Percentiles rank a stretch among this genome's conserved stretches.
phyloP scores from a whole-genome alignment of 805 yeast genomes.

The Wickerhamomyces canadensis region DNA sequence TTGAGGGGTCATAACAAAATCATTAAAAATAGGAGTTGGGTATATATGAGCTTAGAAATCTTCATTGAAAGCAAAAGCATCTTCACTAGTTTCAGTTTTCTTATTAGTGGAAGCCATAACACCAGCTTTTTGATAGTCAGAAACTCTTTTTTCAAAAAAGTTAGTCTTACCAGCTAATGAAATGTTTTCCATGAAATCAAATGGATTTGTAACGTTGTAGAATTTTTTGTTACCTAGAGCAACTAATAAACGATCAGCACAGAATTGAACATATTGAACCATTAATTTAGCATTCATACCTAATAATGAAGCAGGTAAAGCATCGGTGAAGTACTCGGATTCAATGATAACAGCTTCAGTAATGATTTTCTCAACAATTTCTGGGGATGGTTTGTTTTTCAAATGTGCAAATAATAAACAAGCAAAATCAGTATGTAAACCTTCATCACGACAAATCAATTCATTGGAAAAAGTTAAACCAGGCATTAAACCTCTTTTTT shows the following conservation, averaged over 20 bases:
- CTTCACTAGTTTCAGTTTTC: constrained; percentile 42
- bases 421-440: constrained; percentile 97
- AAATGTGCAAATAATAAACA: constrained; percentile 91
- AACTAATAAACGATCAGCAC: constrained; percentile 90
- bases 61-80: constrained; percentile 82
- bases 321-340: constrained; percentile 91
- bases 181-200: constrained; percentile 98
- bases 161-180: constrained; percentile 98
- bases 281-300: constrained; percentile 93
- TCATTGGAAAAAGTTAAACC: constrained; percentile 98
- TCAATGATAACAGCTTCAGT: constrained; percentile 95
- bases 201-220: constrained; percentile 87
- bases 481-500: constrained; percentile 98
- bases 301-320: constrained; percentile 85
- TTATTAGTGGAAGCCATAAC: constrained; percentile 74
- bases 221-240: constrained; percentile 88
- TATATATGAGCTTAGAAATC: constrained; percentile 56
- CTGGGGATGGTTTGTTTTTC: constrained; percentile 78
- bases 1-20: constrained; percentile 3
- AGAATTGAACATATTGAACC: constrained; percentile 98
- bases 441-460: constrained; percentile 97
- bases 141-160: constrained; percentile 97
- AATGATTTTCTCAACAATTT: constrained; percentile 77
- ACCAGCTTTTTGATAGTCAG: constrained; percentile 99
- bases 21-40: constrained; percentile 5